Base-by-base conservation (phyloP, 768 basidiomycete genomes). In the Hydnum rufescens region DNA sequence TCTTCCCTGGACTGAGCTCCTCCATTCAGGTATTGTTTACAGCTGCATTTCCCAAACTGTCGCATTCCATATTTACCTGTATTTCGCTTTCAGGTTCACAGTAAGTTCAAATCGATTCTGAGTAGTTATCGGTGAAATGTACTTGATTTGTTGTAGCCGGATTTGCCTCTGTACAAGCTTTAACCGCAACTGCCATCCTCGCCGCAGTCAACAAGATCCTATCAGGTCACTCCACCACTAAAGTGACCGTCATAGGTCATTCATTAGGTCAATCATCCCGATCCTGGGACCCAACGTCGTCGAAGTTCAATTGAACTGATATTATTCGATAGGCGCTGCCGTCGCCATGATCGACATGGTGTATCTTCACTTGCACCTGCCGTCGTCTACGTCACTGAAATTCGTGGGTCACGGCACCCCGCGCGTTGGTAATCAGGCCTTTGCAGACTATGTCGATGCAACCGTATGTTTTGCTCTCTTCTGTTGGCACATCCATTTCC, bases 1-100 rank as follows among this genome's bases (percentile, higher is more conserved):
- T 79, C 4, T 80, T 78, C 65, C 78, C 78, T 1, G 77, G 75
- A 1, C 60, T 77, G 8, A 58, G 67, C 28, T 61, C 61, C 18
- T 62, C 53, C 32, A 70, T 75, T 19, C 57, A 60, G 53, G 75
- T 28, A n/a, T n/a, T 25, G 28, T 75, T 57, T 64, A 67, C 34
- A 77, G 78, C 3, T 80, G 16, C 32, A 29, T 13, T 16, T 5
- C 28, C 16, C 26, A 5, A 25, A 50, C 31, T 8, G 6, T 32
- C 8, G 65, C 25, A 56, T 64, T 25, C n/a, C n/a, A n/a, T n/a
- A n/a, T n/a, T n/a, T n/a, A n/a, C n/a, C n/a, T n/a, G n/a, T n/a
- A n/a, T n/a, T n/a, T n/a, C n/a, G n/a, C n/a, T n/a, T n/a, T n/a
- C n/a, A n/a, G n/a, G n/a, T n/a, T n/a, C n/a, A n/a, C n/a, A n/a